Base-by-base conservation (phyloP, 192 early-diverging fungal genomes). In the Spizellomyces punctatus region DNA sequence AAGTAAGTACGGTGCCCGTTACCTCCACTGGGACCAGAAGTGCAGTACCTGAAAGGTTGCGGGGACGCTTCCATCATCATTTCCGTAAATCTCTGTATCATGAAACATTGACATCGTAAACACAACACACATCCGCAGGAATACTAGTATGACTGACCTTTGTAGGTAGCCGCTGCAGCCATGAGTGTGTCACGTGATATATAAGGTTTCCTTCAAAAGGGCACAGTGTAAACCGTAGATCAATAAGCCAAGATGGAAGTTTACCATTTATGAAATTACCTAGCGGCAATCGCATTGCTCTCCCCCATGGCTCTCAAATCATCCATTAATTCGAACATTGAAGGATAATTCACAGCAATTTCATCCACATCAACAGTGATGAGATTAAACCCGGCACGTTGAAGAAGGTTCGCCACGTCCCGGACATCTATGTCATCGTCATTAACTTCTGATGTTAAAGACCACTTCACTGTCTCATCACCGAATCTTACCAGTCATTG, bases 301-400 rank as follows among this genome's bases (percentile, higher is more conserved):
- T 98, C 96, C 8, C 96, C 96, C 96, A 98, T 98, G 12, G 90
- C 85, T 46, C 86, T 82, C 44, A 98, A 81, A 78, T 98, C 96
- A 55, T 88, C 79, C 73, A 98, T 90, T 44, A 98, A 76, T 71
- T 96, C 94, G 80, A 95, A 90, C 77, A 93, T 93, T 10, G 91
- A 89, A 54, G 96, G 96, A 76, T 95, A 98, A 70, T 89, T 90
- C 19, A 98, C 92, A 14, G 86, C 83, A 63, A 98, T 89, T 61
- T 93, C 94, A 74, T 98, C 96, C 19, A 95, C 83, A 71, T 98
- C 96, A 2, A 98, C 89, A 1, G 96, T 98, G 2, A 94, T 94
- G 62, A 98, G 81, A 9, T 88, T 90, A 59, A 96, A 91, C 6
- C 93, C 93, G 8, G 94, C 93, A 2, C 95, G 88, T 19, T 87